Base-by-base conservation (phyloP, 2,329 filamentous ascomycete species). In the Drechslera avenae region DNA sequence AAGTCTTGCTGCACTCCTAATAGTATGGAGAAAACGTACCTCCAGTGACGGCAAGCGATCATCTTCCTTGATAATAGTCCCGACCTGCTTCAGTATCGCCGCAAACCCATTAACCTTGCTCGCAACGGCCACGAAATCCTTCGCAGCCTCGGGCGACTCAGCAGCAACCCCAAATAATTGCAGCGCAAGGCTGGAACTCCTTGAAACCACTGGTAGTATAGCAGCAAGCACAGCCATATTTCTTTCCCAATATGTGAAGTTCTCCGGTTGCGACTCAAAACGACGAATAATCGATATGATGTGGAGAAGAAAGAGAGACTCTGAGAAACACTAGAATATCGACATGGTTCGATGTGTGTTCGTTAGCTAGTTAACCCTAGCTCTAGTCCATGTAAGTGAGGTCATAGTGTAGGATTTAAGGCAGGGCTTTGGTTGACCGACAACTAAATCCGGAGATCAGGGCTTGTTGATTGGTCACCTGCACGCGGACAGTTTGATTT, bases 1-100 rank as follows among this genome's bases (percentile, higher is more conserved):
- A 28, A 28, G 9, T 13, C 26, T 28, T 28, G 26, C 26, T 28
- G 10, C 12, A 10, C 26, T 28, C 26, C 26, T 13, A 10, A 13
- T 28, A 13, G 7, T 28, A 10, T 21, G 12, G 33, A 45, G 16
- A 14, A 23, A 3, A 61, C 61, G 19, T 66, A 73, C 71, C 55
- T 73, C 67, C 16, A 51, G 54, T 21, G 73, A 74, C 30, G 71
- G 71, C 12, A 75, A 46, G 9, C 60, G 65, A 52, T 72, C 69
- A 50, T 76, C 67, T 48, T 75, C 71, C 26, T 67, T 72, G 34
- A 75, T 67, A 33, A 69, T 62, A 0, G 70, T 69, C 37, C 71
- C 72, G 16, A 74, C 57, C 44, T 76, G 72, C 54, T 75, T 74
- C 50, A 75, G 43, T 26, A 67, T 69, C 6, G 68, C 60, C 35